Base-by-base conservation (phyloP, 2,329 filamentous ascomycete genomes). In the Trichocomaceae sp. region DNA sequence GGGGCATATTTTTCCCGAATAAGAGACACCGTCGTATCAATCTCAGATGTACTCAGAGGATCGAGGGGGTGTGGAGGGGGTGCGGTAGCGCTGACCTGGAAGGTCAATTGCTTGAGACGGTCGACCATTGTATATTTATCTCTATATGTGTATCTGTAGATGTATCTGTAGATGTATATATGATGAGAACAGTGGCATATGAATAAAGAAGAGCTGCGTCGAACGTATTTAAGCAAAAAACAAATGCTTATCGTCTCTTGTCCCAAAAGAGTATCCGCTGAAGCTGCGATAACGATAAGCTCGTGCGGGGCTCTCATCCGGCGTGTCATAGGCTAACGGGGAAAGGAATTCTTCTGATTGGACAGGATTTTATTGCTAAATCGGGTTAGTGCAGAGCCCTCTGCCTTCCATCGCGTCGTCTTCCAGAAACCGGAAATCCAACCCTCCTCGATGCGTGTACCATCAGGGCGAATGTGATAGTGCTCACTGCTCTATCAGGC, bases 21-120 rank as follows among this genome's bases (percentile, higher is more conserved):
- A 31, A 88, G 75, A 1, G 79, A 74, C 50, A 90, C 85, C 6
- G 84, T 83, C 19, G 79, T 73, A 63, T 87, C 84, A 62, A 95
- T 95, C 71, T 95, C 90, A 1, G 76, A 72, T 9, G 79, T 76
- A 9, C 80, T 81, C 46, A 95, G 83, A 52, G 90, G 90, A 65
- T 95, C 90, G 60, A 93, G 81, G 5, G 90, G 90, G 65, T 95
- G 84, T 35, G 81, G 79, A 49, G 76, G 75, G 37, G 75, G 68
- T 26, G 75, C 65, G 23, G 78, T 75, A 54, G 81, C 82, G 52
- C 77, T 79, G 64, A 87, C 70, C 63, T 86, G 84, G 52, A 79
- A 75, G 60, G 82, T 75, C 65, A 86, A 75, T 64, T 84, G 83
- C 72, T 83, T 82, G 46, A 86, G 73, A 62, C 83, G 79, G 62